These are phyloP conservation scores for Penicillium sp. DNA, from an alignment of 2,329 filamentous ascomycete species.

Conservation along the genomic window DNA sequence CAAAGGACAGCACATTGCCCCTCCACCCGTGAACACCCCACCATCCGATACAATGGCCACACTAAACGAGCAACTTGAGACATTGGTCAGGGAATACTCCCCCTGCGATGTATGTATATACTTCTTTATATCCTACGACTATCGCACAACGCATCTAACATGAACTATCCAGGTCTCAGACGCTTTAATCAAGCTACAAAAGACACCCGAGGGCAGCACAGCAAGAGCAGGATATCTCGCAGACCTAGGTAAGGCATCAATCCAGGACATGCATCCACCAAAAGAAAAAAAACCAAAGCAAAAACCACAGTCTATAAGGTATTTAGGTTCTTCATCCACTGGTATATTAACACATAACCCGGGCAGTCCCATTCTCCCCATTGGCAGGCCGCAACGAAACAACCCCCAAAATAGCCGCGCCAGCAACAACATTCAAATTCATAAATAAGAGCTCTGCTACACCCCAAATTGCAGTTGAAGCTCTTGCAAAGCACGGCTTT, in stretches of 20 bases:
- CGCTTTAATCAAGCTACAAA: constrained; percentile 65
- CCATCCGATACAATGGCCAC: constrained; percentile 29
- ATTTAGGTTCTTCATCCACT: too few species aligned
- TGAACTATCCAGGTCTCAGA: constrained; percentile 58
- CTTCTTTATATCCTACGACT: too few species aligned
- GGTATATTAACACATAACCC: constrained; percentile 4
- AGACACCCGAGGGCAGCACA: constrained; percentile 40
- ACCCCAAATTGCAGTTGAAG: constrained; percentile 22
- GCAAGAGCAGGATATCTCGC: constrained; percentile 64
- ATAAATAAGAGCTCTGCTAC: constrained; percentile 53
- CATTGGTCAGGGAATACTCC: constrained; percentile 35
- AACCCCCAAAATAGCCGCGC: constrained; percentile 40
- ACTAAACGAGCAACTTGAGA: constrained; percentile 33
- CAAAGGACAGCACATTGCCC: background rate
- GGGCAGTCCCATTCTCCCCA: constrained; percentile 39
- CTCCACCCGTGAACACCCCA: constrained; percentile 5
- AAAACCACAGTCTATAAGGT: too few species aligned
- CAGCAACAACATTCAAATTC: constrained; percentile 51
- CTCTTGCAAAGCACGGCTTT: constrained; percentile 48
- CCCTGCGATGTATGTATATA: constrained; percentile 42
- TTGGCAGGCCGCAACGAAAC: constrained; percentile 27
- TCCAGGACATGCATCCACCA: background rate
- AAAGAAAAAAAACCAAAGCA: background rate
- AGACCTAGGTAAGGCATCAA: constrained; percentile 50
- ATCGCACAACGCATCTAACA: background rate